These are phyloP conservation scores for Jackrogersella multiformis DNA, from an alignment of 495 filamentous ascomycete genomes.

Conservation along the genomic window DNA sequence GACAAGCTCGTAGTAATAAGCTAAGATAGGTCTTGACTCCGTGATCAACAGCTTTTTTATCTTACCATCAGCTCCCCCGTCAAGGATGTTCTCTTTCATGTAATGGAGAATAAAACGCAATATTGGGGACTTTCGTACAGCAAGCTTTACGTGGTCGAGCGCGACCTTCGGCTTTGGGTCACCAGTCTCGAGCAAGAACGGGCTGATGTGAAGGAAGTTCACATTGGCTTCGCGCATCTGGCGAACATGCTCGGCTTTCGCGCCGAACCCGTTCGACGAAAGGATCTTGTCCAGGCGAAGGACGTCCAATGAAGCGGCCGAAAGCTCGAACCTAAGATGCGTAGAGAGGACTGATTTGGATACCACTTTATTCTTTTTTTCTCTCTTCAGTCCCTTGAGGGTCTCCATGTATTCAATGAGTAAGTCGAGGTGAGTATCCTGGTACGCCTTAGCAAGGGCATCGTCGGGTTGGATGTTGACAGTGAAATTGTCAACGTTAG, in stretches of 20 bases:
- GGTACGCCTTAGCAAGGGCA: slow-evolving; percentile 21
- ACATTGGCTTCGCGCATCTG: slow-evolving; percentile 31
- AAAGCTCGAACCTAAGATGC: slow-evolving; percentile 30
- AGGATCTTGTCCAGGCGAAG: slow-evolving; percentile 29
- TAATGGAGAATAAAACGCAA: slow-evolving; percentile 40
- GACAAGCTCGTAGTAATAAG: slow-evolving; percentile 43
- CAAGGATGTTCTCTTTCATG: slow-evolving; percentile 32
- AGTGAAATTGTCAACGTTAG: slow-evolving; percentile 39
- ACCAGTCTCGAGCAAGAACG: slow-evolving; percentile 10
- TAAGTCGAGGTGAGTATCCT: slow-evolving; percentile 26
- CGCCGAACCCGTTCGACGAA: slow-evolving; percentile 12
- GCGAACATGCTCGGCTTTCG: slow-evolving; percentile 9
- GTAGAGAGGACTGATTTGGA: neutral
- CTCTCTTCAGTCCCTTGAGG: slow-evolving; percentile 3
- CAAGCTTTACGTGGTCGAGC: slow-evolving; percentile 35
- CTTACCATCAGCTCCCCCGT: slow-evolving; percentile 7
- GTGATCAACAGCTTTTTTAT: slow-evolving; percentile 45
- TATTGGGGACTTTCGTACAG: slow-evolving; percentile 33
- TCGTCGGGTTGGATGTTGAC: slow-evolving; percentile 33
- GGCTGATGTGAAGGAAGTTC: slow-evolving; percentile 24
- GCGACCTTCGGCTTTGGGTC: slow-evolving; percentile 14
- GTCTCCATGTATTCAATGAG: slow-evolving; percentile 32
- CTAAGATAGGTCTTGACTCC: slow-evolving; percentile 36
- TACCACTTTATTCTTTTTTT: neutral
- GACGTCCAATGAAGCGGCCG: slow-evolving; percentile 38